Conservation (phyloP, 176 grass and related monocot species). For the Eleusine coracana region DNA sequence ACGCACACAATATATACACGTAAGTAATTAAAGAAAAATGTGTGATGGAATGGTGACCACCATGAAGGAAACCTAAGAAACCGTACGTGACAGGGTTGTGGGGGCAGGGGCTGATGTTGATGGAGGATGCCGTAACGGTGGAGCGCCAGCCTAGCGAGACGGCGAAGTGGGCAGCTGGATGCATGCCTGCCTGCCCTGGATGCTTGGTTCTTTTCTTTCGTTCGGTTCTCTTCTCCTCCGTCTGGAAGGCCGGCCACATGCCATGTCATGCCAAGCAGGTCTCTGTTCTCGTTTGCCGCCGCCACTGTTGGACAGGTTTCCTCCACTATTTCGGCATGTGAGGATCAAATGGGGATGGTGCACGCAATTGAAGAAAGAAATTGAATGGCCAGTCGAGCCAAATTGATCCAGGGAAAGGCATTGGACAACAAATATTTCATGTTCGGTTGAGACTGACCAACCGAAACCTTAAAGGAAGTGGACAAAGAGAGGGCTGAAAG, state of each 20-base stretch:
- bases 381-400: not conserved
- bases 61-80: not conserved
- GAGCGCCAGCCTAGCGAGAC: conserved; percentile 42
- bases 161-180: conserved; percentile 29
- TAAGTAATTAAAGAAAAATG: not conserved
- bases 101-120: conserved; percentile 3
- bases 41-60: not conserved
- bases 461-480: too few relatives aligned
- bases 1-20: too few relatives aligned
- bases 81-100: not conserved
- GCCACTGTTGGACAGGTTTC: conserved; percentile 35
- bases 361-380: not conserved
- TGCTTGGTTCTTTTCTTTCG: not conserved
- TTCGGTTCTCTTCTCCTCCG: not conserved
- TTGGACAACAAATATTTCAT: conserved; percentile 2
- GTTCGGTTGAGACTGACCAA: not conserved
- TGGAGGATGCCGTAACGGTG: conserved; percentile 15
- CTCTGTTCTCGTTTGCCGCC: conserved; percentile 11
- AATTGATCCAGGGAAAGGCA: not conserved
- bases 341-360: conserved; percentile 1
- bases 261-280: conserved; percentile 14
- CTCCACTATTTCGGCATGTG: conserved; percentile 45
- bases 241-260: not conserved
- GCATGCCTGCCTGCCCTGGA: not conserved
- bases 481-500: too few relatives aligned